Conservation (phyloP, 768 basidiomycete genomes). For the Suillus ampliporus region DNA sequence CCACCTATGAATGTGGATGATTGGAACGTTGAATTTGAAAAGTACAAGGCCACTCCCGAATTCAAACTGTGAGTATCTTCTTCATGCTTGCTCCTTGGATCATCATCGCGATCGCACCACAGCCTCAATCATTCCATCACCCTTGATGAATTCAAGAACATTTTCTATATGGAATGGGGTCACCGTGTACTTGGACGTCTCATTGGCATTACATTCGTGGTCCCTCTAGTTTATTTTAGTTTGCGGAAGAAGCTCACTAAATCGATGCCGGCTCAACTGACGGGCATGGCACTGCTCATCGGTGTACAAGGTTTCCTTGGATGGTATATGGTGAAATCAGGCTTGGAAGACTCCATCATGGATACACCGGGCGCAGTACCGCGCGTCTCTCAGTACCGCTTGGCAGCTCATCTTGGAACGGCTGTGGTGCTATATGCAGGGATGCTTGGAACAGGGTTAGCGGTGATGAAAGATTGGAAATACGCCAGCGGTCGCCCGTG, state of each 20-base stretch:
- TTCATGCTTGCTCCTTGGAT: neutral
- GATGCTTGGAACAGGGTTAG: conserved; percentile 85
- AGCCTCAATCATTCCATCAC: conserved; percentile 91
- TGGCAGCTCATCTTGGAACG: conserved; percentile 93
- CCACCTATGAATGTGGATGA: conserved; percentile 79
- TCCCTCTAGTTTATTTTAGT: conserved; percentile 84
- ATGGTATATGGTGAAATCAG: conserved; percentile 99
- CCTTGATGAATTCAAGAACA: conserved; percentile 90
- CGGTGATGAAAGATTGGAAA: conserved; percentile 79
- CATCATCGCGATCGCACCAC: conserved; percentile 13
- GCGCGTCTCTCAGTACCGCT: conserved; percentile 94
- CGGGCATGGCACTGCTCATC: conserved; percentile 78
- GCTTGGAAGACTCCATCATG: conserved; percentile 83
- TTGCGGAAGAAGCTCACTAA: conserved; percentile 70
- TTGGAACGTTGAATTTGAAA: conserved; percentile 90
- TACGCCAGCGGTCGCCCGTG: conserved; percentile 62
- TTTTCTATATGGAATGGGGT: conserved; percentile 98
- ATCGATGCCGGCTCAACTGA: conserved; percentile 64
- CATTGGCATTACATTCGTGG: conserved; percentile 82
- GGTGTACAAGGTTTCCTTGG: conserved; percentile 92
- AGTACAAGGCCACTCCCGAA: conserved; percentile 94
- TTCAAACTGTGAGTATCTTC: conserved; percentile 80
- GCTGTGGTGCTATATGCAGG: conserved; percentile 91
- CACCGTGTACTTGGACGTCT: conserved; percentile 93
- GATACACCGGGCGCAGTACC: conserved; percentile 85